Base-by-base conservation (phyloP, 2,329 filamentous ascomycete genomes). In the Periconia sp. region DNA sequence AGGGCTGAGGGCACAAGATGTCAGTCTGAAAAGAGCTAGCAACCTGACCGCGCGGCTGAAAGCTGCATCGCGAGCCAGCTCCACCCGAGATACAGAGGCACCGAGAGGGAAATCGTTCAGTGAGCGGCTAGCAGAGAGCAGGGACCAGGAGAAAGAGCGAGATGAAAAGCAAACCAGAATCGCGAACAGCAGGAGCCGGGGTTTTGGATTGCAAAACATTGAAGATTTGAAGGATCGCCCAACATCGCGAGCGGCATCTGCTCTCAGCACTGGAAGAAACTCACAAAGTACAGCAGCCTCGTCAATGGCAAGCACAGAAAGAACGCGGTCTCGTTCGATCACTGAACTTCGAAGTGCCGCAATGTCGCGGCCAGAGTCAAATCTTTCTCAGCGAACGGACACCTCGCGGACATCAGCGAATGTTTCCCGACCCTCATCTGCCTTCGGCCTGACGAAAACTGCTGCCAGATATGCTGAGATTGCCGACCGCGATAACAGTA, bases 1-100 rank as follows among this genome's bases (percentile, higher is more conserved):
- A 70, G 92, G 91, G 1, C 77, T 92, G 35, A 88, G 82, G 63
- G 92, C 88, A 1, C 85, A 85, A 54, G 91, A 97, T 64, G 81
- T 97, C 31, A 97, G 92, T 2, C 77, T 97, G 27, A 94, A 90
- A 72, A 82, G 91, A 60, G 85, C 90, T 2, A 80, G 85, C 44
- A 69, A 57, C 57, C 54, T 57, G 17, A 52, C 55, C 33, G 50
- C 63, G 9, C 53, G 59, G 17, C 17, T 30, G 18, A 55, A 46
- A 15, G 27, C 49, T n/a, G 57, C 55, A 17, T 60, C 64, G 2
- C 61, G 68, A n/a, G 15, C 65, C 10, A 85, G 83, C 59, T 80
- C 85, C 2, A 54, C 61, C 2, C 54, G 56, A n/a, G 47, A 52
- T 6, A 37, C 47, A 11, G 69, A 64, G 19, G 48, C 60, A 6